These are phyloP conservation scores for Protomyces gravidus DNA, from an alignment of 1,139 yeast species.

Conservation along the genomic window DNA sequence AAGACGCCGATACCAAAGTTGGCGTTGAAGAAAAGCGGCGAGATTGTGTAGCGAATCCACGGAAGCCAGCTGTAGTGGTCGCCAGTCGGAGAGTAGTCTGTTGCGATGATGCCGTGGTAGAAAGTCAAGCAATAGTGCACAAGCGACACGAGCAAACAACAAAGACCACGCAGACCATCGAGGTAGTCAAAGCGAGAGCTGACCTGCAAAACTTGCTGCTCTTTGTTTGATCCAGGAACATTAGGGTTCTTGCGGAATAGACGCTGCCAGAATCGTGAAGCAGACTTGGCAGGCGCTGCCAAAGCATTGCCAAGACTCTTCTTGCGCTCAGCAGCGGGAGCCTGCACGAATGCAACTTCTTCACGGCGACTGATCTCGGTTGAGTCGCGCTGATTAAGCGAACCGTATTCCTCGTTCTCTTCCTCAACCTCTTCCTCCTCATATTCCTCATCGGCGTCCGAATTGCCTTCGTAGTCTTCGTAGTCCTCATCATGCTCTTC, in stretches of 20 bases:
- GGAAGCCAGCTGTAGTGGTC: slow-evolving; percentile 10
- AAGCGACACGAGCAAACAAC: slow-evolving; percentile 21
- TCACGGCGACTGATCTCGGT: slow-evolving; percentile 8
- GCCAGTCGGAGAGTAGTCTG: neutral
- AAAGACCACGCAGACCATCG: slow-evolving; percentile 24
- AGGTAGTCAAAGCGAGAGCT: slow-evolving; percentile 14
- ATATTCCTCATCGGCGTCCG: slow-evolving; percentile 10
- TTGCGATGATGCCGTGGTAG: slow-evolving; percentile 14
- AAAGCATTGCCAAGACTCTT: slow-evolving; percentile 1
- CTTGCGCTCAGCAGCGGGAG: slow-evolving; percentile 3
- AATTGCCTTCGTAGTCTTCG: slow-evolving; percentile 8
- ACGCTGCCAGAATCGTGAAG: slow-evolving; percentile 8
- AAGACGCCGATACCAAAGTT: slow-evolving; percentile 25
- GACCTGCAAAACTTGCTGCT: neutral
- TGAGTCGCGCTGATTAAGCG: slow-evolving; percentile 13
- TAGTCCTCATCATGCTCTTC: slow-evolving; percentile 19
- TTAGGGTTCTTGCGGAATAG: neutral
- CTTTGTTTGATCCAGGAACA: neutral
- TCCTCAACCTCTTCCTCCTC: slow-evolving; percentile 1
- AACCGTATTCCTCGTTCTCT: slow-evolving; percentile 10
- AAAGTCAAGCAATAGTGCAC: slow-evolving; percentile 22
- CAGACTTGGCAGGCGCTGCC: slow-evolving; percentile 3
- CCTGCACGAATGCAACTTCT: slow-evolving; percentile 12
- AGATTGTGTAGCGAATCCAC: slow-evolving; percentile 9
- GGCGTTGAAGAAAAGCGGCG: slow-evolving; percentile 23